Evolutionary conservation across 345 rosid species (phyloP).

Genomic region (Eucalyptus cladocalyx): DNA sequence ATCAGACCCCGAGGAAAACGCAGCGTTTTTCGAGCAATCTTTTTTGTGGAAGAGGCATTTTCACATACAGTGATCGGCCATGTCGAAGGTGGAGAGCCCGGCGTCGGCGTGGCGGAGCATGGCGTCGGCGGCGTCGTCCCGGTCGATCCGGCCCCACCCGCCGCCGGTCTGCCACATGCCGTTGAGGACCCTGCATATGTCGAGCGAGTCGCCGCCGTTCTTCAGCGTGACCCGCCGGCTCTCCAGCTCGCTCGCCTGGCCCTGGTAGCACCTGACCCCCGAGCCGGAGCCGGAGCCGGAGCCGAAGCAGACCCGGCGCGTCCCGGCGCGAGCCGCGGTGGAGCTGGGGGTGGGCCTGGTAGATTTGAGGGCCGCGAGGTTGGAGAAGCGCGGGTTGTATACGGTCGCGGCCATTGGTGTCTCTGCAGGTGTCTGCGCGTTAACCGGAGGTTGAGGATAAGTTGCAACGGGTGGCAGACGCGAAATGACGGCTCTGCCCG

Average conservation of each 20-base stretch:
- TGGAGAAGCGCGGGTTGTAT: not conserved
- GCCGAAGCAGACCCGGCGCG: slow-evolving; percentile 1
- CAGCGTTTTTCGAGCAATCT: slow-evolving; percentile 1
- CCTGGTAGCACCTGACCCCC: slow-evolving; percentile 24
- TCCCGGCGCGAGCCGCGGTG: not conserved
- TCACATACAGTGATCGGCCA: slow-evolving; percentile 82
- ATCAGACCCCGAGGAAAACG: not conserved
- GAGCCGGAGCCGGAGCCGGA: slow-evolving; percentile 3
- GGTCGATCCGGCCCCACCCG: slow-evolving; percentile 81
- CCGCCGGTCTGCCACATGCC: slow-evolving; percentile 98
- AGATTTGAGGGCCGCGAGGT: slow-evolving; percentile 10
- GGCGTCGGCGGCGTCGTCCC: slow-evolving; percentile 70
- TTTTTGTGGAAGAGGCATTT: not conserved
- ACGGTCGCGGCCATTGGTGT: not conserved
- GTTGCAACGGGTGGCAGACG: not conserved
- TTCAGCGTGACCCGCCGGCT: slow-evolving; percentile 37
- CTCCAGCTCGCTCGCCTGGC: slow-evolving; percentile 18
- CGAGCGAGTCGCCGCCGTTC: slow-evolving; percentile 76
- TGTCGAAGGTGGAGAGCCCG: slow-evolving; percentile 92
- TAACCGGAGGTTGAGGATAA: not conserved
- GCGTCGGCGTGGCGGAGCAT: slow-evolving; percentile 74
- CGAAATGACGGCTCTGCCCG: not conserved
- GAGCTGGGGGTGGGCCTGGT: not conserved
- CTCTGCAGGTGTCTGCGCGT: not conserved
- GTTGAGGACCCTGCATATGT: slow-evolving; percentile 73